Evolutionary conservation across 495 filamentous ascomycete species (phyloP), one percentile per base, ranked within the genome.

Genomic region (Annulohypoxylon maeteangense): DNA sequence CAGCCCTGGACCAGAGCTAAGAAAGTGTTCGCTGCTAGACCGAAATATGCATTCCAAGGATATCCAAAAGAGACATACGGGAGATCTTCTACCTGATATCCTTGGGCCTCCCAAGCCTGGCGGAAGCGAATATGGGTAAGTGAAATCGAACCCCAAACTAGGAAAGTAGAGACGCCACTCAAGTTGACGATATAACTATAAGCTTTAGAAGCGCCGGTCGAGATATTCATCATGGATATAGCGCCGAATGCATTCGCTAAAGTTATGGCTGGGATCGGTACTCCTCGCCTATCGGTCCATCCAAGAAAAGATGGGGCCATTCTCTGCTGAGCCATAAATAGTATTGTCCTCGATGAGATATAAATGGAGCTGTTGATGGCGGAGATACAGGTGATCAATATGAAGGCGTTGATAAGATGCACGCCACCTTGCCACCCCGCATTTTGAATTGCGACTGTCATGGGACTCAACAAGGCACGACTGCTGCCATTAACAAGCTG

Each of bases 371-470:
- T 86, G 78, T 92, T 92, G 29, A 88, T 86, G 18, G 90, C 90
- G n/a, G 87, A 90, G 29, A 91, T 81, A 59, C 89, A 88, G 27
- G 90, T 90, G 57, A 91, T 81, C 25, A 92, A 83, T 74, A 92
- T 92, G 61, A 92, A 84, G 31, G 85, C 89, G 71, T 92, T 92
- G 84, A 92, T 90, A 4, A 92, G 81, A 65, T 91, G 86, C 10
- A 87, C 86, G 25, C 84, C 86, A 31, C 75, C 78, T 29, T 82
- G 75, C 75, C 85, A 84, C 29, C 86, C 86, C 14, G 87, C 88
- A 51, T 87, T 84, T 38, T 86, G 83, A 29, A 88, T 81, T 14
- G 88, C 88, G 47, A 91, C 81, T 10, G 88, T 89, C 76, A 90
- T 89, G 20, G 88, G 88, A 34, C 82, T 85, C 36, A 81, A 68